Evolutionary conservation across 176 grass and related monocot species (phyloP).

Genomic region (Ampelocalamus luodianensis): DNA sequence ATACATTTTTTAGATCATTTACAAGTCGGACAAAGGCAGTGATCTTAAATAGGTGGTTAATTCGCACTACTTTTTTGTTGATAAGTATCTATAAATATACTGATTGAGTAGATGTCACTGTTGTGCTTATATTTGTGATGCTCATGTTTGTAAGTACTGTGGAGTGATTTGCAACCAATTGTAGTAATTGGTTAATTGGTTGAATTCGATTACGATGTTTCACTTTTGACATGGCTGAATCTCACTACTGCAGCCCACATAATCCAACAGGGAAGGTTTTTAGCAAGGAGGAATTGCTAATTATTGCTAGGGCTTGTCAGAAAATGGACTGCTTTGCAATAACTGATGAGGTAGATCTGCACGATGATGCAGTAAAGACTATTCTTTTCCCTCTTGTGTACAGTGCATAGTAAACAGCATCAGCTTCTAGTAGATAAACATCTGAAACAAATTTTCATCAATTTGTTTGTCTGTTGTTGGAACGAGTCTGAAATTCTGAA

Average conservation of each 20-base stretch:
- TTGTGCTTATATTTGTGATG: not conserved
- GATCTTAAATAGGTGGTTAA: conserved; percentile 79
- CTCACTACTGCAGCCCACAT: conserved; percentile 66
- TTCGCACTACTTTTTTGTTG: not conserved
- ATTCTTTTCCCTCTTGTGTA: conserved; percentile 7
- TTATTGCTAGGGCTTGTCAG: conserved; percentile 65
- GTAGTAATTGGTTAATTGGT: not conserved
- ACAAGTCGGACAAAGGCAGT: conserved; percentile 83
- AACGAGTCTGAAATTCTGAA: conserved; percentile 24
- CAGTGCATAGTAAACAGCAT: not conserved
- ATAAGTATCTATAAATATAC: not conserved
- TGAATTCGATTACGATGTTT: not conserved
- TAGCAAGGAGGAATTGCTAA: conserved; percentile 64
- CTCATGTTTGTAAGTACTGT: not conserved
- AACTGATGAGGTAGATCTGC: conserved; percentile 74
- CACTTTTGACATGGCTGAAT: conserved; percentile 38
- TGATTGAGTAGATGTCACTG: not conserved
- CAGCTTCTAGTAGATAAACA: not conserved
- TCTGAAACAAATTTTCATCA: conserved; percentile 13
- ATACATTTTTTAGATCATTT: conserved; percentile 73
- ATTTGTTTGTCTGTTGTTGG: not conserved
- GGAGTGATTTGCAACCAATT: not conserved
- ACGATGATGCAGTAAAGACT: not conserved
- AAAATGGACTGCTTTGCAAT: conserved; percentile 77
- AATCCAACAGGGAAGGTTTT: conserved; percentile 97